Evolutionary conservation across 169 alveolate genomes (phyloP), one percentile per base, ranked within the genome.

Genomic region (Cryptosporidium bovis): DNA sequence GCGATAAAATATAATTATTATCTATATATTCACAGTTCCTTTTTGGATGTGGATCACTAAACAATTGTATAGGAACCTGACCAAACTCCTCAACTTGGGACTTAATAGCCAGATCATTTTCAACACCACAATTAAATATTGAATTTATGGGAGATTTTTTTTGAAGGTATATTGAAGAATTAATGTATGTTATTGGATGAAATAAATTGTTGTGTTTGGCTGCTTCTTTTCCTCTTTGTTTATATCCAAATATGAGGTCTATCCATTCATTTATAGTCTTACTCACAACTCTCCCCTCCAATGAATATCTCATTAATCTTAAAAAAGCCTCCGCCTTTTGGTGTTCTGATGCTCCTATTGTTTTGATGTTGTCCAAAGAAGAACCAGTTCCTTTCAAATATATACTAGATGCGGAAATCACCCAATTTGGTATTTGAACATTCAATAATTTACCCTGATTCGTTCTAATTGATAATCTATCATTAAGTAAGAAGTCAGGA

Each of bases 241-340:
- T 96, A 83, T 71, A 97, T 13, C 99, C 99, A 93, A 97, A 98
- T 20, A 98, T 96, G 48, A 97, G 92, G 84, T 98, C 99, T 36
- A 98, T 96, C 99, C 99, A 98, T 64, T 94, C 94, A 91, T 96
- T 94, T 40, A 98, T 58, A 65, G 94, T 87, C 27, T 93, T 83
- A 64, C 98, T 95, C n/a, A 97, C 99, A 87, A 93, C 92, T 66
- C 96, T 96, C 82, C 98, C 93, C 92, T 98, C 99, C 20, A 97
- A 93, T 5, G 99, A 98, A 66, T 92, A 92, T 77, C 98, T 90
- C 94, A 94, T 83, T n/a, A 67, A 46, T 20, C 50, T 82, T 82
- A 95, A 83, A 71, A 96, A 94, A 62, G 82, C 67, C 46, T 90
- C 65, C 12, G 98, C 82, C 6, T 69, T 90, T 60, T 92, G 92